Evolutionary conservation across 805 yeast species (phyloP).

Genomic region (Pichia manshurica): DNA sequence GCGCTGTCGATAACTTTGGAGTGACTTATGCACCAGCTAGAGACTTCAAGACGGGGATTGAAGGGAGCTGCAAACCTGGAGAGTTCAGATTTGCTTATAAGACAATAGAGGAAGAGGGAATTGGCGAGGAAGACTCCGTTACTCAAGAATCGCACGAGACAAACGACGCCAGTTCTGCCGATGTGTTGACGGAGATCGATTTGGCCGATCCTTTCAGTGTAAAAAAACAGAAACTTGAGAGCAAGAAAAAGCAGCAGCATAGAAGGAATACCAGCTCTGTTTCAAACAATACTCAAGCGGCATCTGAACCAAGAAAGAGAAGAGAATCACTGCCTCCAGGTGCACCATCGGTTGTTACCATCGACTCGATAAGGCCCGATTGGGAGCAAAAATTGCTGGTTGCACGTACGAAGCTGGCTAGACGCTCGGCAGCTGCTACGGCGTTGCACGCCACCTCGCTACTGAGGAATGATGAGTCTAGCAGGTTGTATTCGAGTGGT

Average conservation of each 20-base stretch:
- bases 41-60: conserved; percentile 49
- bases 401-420: conserved; percentile 72
- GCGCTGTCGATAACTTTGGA: conserved; percentile 84
- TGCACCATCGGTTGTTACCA: conserved; percentile 65
- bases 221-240: not conserved
- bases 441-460: conserved; percentile 88
- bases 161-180: not conserved
- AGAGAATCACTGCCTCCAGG: conserved; percentile 59
- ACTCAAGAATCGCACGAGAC: not conserved
- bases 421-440: conserved; percentile 89
- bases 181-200: conserved; percentile 7
- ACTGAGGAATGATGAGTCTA: conserved; percentile 34
- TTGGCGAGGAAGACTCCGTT: conserved; percentile 6
- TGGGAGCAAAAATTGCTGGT: conserved; percentile 74
- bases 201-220: conserved; percentile 9
- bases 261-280: not conserved
- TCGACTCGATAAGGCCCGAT: conserved; percentile 84
- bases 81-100: conserved; percentile 26
- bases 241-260: not conserved
- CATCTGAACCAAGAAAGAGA: conserved; percentile 26
- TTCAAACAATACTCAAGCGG: not conserved
- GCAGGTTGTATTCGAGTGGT: conserved; percentile 60
- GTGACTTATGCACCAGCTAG: conserved; percentile 68
- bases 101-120: conserved; percentile 22
- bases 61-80: conserved; percentile 45